Evolutionary conservation across 1,284 basidiomycete genomes (phyloP).

Genomic region (Apiotrichum gamsii): DNA sequence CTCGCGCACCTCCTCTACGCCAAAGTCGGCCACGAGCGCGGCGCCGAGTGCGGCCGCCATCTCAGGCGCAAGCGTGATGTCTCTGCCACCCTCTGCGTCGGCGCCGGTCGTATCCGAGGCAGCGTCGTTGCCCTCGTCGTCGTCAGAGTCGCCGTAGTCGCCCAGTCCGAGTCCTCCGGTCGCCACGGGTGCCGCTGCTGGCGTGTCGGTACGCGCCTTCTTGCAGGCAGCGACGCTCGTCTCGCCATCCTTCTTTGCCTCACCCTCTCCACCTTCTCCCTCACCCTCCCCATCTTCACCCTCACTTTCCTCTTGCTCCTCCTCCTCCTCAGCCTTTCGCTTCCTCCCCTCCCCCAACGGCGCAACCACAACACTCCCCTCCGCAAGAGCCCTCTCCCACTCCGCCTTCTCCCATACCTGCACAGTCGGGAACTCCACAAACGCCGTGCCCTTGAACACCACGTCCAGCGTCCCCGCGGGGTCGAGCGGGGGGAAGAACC

Average conservation of each 20-base stretch:
- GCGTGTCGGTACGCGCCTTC: not conserved
- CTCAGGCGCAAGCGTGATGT: conserved; percentile 8
- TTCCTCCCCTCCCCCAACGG: conserved; percentile 28
- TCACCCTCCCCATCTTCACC: conserved; percentile 22
- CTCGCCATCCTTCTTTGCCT: conserved; percentile 33
- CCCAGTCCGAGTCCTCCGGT: conserved; percentile 16
- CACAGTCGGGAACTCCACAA: conserved; percentile 74
- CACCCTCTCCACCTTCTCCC: conserved; percentile 47
- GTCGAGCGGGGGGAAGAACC: conserved; percentile 57
- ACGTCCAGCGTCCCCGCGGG: conserved; percentile 50
- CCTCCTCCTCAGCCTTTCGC: conserved; percentile 29
- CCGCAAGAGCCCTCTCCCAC: conserved; percentile 54
- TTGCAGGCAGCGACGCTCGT: conserved; percentile 22
- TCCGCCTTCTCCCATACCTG: conserved; percentile 59
- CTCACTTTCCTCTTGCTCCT: conserved; percentile 37
- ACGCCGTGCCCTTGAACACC: conserved; percentile 57
- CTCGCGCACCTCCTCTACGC: not conserved
- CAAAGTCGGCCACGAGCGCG: conserved; percentile 18
- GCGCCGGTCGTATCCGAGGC: conserved; percentile 7
- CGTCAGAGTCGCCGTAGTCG: conserved; percentile 30
- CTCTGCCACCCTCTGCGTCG: conserved; percentile 4
- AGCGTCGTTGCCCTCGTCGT: conserved; percentile 1
- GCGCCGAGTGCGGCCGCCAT: conserved; percentile 30
- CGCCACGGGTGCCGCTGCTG: not conserved
- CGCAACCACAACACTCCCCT: conserved; percentile 32